Evolutionary conservation across 2,329 filamentous ascomycete genomes (phyloP).

Genomic region (Talaromyces sp.): DNA sequence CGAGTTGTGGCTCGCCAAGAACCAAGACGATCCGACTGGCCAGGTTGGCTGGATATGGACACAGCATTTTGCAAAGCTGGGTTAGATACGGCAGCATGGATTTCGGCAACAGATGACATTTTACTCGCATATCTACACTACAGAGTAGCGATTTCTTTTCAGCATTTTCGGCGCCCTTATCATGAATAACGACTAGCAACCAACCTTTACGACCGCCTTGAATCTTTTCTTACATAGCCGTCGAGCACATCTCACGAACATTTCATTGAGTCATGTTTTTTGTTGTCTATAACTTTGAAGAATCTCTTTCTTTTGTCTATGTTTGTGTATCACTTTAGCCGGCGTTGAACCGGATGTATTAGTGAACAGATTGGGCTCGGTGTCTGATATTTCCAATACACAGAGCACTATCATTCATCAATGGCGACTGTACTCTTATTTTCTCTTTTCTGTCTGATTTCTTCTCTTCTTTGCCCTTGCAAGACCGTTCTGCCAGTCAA

Average conservation of each 20-base stretch:
- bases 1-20: slow-evolving; percentile 94
- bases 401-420: slow-evolving; percentile 2
- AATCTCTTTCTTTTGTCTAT: slow-evolving; percentile 1
- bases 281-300: background rate
- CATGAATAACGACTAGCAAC: slow-evolving; percentile 9
- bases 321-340: background rate
- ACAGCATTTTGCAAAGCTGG: slow-evolving; percentile 77
- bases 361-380: slow-evolving; percentile 8
- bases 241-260: slow-evolving; percentile 4
- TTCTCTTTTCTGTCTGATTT: slow-evolving; percentile 15
- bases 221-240: background rate
- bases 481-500: background rate
- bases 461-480: slow-evolving; percentile 7
- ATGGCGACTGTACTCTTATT: slow-evolving; percentile 12
- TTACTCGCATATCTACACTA: slow-evolving; percentile 15
- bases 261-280: background rate
- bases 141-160: slow-evolving; percentile 9
- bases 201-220: background rate
- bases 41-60: slow-evolving; percentile 98
- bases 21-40: slow-evolving; percentile 80
- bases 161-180: slow-evolving; percentile 16
- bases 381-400: background rate
- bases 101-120: background rate
- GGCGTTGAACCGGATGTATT: slow-evolving; percentile 2
- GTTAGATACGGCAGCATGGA: slow-evolving; percentile 22